Base-by-base conservation (phyloP, 1,284 basidiomycete species). In the Pseudozyma tsukubaensis region DNA sequence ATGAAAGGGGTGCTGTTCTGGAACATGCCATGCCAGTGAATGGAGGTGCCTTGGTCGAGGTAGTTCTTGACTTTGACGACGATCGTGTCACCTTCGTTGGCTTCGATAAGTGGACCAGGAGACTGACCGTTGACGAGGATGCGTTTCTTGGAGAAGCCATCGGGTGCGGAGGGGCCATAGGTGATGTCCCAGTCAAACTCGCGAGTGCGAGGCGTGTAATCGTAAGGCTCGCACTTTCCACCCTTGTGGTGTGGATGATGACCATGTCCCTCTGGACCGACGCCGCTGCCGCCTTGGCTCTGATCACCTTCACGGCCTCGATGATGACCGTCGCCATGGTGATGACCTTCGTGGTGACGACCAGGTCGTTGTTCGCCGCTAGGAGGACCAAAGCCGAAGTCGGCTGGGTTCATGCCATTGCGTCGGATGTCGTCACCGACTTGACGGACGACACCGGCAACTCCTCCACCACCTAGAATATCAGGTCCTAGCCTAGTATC, bases 21-120 rank as follows among this genome's bases (percentile, higher is more conserved):
- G 24, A 59, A 78, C 57, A 80, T 68, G 34, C 83, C 83, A 51
- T 84, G 83, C 81, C 81, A 84, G 59, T 84, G 83, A 40, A 82
- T 75, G 2, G 73, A 61, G 13, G 76, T 72, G 39, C 67, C 61
- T 29, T 72, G 58, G 32, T 67, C 64, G 21, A 83, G 50, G 13
- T 61, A 43, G 48, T 84, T 84, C 21, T 52, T 57, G 18, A 84
- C 68, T n/a, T 64, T 61, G 43, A 84, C 66, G 32, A 77, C 54
- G 34, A 83, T 56, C 13, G 68, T 78, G 55, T 84, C 83, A 16
- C 81, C 81, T 39, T 76, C 73, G 39, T 77, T 82, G 29, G 61
- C 80, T 45, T 83, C 75, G 50, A 83, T 77, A 4, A 65, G 47
- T 0, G 80, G 80, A 12, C 80, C 81, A 3, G 81, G 81, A 0